These are phyloP conservation scores for Lentinula sp. DNA, from an alignment of 768 basidiomycete species.

Conservation along the genomic window DNA sequence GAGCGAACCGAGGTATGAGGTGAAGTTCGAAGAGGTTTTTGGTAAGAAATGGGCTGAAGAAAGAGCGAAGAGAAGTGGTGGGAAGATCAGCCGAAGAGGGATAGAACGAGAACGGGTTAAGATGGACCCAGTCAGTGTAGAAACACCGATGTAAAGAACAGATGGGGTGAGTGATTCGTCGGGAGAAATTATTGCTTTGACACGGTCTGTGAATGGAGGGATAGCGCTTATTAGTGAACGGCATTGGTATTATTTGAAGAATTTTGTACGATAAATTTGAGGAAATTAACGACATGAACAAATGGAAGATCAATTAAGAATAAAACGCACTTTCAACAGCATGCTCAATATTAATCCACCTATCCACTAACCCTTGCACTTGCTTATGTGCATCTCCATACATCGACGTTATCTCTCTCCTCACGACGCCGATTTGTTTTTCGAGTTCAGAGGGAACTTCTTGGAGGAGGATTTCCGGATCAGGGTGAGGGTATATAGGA, in stretches of 20 bases:
- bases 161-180: conserved; percentile 85
- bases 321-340: conserved; percentile 70
- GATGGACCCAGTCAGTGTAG: conserved; percentile 84
- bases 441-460: conserved; percentile 74
- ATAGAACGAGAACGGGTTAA: conserved; percentile 73
- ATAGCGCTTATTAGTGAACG: neutral
- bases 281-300: neutral
- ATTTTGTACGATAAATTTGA: neutral
- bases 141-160: conserved; percentile 85
- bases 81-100: conserved; percentile 64
- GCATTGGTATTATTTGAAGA: no score
- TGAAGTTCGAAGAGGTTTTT: conserved; percentile 66
- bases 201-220: conserved; percentile 45
- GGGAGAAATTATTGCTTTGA: conserved; percentile 77
- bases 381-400: conserved; percentile 54
- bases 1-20: conserved; percentile 55
- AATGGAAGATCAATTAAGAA: neutral
- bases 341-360: conserved; percentile 85
- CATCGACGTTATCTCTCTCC: conserved; percentile 52
- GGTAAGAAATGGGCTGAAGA: conserved; percentile 86
- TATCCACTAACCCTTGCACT: conserved; percentile 67
- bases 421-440: conserved; percentile 63
- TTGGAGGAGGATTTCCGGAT: conserved; percentile 61
- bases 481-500: conserved; percentile 71
- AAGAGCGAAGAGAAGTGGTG: conserved; percentile 64